Percentiles rank a stretch among this genome's conserved stretches.
These are phyloP conservation scores for Trichothecium roseum DNA, from an alignment of 2,329 filamentous ascomycete genomes.

Conservation along the genomic window DNA sequence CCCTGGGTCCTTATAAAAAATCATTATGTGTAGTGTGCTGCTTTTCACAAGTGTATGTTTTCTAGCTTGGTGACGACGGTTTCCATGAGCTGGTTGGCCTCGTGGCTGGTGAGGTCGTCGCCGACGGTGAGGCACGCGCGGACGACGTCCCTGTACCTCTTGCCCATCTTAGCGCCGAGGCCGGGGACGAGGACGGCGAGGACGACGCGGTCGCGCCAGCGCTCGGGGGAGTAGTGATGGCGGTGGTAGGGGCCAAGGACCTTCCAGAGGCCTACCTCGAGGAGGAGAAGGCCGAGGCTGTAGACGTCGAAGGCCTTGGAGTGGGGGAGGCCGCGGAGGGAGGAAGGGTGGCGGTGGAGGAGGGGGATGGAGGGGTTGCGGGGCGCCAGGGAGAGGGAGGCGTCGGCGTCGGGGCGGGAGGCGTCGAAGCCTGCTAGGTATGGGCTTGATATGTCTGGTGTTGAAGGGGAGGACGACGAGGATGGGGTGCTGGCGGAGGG, in stretches of 20 bases:
- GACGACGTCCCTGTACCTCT: conserved; percentile 28
- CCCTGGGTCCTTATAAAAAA: too few relatives aligned
- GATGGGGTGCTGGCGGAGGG: conserved; percentile 21
- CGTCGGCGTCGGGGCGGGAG: conserved; percentile 38
- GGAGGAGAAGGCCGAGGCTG: conserved; percentile 36
- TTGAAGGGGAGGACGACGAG: conserved; percentile 19
- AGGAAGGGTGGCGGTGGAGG: conserved; percentile 36
- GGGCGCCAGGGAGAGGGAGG: conserved; percentile 35
- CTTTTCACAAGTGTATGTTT: conserved; percentile 23
- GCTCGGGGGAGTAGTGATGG: conserved; percentile 28
- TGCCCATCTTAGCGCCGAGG: conserved; percentile 29
- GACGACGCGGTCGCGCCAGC: conserved; percentile 31
- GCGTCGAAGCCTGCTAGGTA: conserved; percentile 45
- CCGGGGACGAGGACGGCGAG: conserved; percentile 28
- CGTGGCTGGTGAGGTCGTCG: conserved; percentile 24
- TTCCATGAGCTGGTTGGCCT: conserved; percentile 29
- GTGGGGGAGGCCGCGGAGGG: conserved; percentile 28
- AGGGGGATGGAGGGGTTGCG: conserved; percentile 30
- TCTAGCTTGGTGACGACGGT: conserved; percentile 29
- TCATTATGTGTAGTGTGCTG: too few relatives aligned
- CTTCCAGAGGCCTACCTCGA: conserved; percentile 41
- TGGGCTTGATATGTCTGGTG: conserved; percentile 29
- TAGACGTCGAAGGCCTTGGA: conserved; percentile 43
- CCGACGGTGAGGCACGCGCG: conserved; percentile 26
- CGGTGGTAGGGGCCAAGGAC: conserved; percentile 28